phyloP scores from a whole-genome alignment of 352 stramenopile genomes.

The Phytophthora citrophthora region DNA sequence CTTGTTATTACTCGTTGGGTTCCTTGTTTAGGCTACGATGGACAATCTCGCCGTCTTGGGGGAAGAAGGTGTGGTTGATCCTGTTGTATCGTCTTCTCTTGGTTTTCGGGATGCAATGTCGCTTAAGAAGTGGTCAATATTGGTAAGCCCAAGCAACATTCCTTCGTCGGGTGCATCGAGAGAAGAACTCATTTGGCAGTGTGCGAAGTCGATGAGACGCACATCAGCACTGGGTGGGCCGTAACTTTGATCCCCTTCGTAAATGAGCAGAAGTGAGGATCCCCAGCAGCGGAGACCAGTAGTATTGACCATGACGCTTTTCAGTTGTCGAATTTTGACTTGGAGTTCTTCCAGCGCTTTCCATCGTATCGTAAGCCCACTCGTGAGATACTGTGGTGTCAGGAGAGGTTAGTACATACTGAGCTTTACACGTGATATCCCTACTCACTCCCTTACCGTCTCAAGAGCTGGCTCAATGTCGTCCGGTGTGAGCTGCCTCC shows the following conservation, averaged over 20 bases:
- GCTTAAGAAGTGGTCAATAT: conserved; percentile 59
- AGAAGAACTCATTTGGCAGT: conserved; percentile 69
- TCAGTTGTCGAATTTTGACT: conserved; percentile 50
- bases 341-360: conserved; percentile 54
- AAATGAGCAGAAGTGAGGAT: conserved; percentile 74
- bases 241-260: conserved; percentile 64
- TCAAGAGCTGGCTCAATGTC: conserved; percentile 71
- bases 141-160: conserved; percentile 68
- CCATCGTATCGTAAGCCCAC: conserved; percentile 44
- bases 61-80: background rate
- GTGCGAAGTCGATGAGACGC: conserved; percentile 81
- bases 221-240: conserved; percentile 42
- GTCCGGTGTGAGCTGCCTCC: conserved; percentile 51
- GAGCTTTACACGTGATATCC: background rate
- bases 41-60: conserved; percentile 3
- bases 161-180: conserved; percentile 65
- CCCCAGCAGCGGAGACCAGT: conserved; percentile 78
- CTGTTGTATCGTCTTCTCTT: conserved; percentile 4
- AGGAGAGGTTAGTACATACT: background rate
- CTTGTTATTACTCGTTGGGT: background rate
- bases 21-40: conserved; percentile 14
- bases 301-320: conserved; percentile 48
- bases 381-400: conserved; percentile 65
- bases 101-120: conserved; percentile 37
- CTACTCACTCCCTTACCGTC: conserved; percentile 41